Evolutionary conservation across 495 filamentous ascomycete species (phyloP).

Genomic region (Cetradonia linearis): DNA sequence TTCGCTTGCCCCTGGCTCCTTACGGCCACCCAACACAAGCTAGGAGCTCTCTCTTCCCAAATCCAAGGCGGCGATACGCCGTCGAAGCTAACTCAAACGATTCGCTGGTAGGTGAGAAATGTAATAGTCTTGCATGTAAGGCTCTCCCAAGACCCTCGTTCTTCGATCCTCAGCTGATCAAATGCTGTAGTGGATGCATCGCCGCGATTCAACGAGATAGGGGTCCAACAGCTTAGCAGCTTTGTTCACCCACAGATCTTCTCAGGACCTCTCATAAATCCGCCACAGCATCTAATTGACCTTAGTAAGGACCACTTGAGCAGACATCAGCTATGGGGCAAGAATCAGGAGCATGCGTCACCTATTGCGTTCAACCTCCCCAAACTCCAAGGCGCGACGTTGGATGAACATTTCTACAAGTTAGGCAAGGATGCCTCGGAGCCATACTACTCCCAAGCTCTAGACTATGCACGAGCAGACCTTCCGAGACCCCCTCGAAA

Average conservation of each 20-base stretch:
- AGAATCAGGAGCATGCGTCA: slow-evolving; percentile 62
- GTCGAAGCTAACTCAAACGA: slow-evolving; percentile 28
- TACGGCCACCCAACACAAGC: slow-evolving; percentile 14
- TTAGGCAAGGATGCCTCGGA: slow-evolving; percentile 81
- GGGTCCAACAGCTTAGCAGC: slow-evolving; percentile 82
- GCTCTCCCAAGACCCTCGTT: neutral
- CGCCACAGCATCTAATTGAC: slow-evolving; percentile 59
- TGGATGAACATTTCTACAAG: slow-evolving; percentile 94
- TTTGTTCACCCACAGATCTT: slow-evolving; percentile 81
- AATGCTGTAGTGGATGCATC: slow-evolving; percentile 41
- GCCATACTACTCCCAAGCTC: slow-evolving; percentile 70
- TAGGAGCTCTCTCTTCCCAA: slow-evolving; percentile 22
- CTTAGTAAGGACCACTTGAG: slow-evolving; percentile 75
- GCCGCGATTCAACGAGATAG: slow-evolving; percentile 79
- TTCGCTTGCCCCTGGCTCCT: neutral
- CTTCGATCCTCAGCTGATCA: slow-evolving; percentile 5
- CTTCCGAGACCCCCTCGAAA: slow-evolving; percentile 64
- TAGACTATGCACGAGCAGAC: slow-evolving; percentile 54
- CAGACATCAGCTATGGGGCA: slow-evolving; percentile 80
- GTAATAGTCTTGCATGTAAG: slow-evolving; percentile 33
- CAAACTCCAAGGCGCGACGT: slow-evolving; percentile 59
- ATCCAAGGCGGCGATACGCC: slow-evolving; percentile 24
- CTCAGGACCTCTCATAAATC: slow-evolving; percentile 42
- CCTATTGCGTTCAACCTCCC: slow-evolving; percentile 85
- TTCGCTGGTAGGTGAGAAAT: slow-evolving; percentile 15